These are phyloP conservation scores for Cryptococcus sp. DNA, from an alignment of 1,284 basidiomycete species.

Conservation along the genomic window DNA sequence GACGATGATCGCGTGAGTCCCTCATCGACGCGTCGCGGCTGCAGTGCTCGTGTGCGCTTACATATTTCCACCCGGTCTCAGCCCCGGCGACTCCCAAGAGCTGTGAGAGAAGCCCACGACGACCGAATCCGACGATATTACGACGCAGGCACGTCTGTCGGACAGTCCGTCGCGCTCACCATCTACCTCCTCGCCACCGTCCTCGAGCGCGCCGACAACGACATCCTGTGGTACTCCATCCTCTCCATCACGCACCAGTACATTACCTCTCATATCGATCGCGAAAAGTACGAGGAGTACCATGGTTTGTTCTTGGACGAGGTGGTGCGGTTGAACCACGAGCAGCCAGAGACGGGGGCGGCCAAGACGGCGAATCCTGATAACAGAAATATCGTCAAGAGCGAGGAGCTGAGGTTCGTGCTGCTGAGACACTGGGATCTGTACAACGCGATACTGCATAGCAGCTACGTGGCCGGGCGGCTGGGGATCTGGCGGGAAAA, in stretches of 20 bases:
- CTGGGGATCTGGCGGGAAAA: constrained; percentile 95
- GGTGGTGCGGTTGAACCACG: constrained; percentile 79
- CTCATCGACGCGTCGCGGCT: not conserved
- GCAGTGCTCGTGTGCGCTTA: not conserved
- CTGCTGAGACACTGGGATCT: constrained; percentile 96
- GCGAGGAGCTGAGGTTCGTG: constrained; percentile 87
- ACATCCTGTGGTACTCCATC: constrained; percentile 92
- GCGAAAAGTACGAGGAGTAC: constrained; percentile 76
- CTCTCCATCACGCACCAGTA: constrained; percentile 94
- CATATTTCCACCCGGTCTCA: constrained; percentile 12
- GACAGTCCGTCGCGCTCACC: constrained; percentile 83
- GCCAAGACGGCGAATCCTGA: constrained; percentile 54
- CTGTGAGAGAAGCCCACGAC: constrained; percentile 64
- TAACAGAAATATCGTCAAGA: constrained; percentile 71
- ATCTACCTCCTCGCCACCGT: constrained; percentile 86
- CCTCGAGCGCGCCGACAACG: constrained; percentile 86
- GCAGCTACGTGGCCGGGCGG: constrained; percentile 90
- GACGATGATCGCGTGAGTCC: constrained; percentile 30
- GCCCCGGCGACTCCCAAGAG: constrained; percentile 60
- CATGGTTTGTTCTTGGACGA: constrained; percentile 79
- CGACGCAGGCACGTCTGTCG: constrained; percentile 75
- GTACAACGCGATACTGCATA: constrained; percentile 97
- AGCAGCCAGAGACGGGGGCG: constrained; percentile 34
- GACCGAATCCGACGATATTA: constrained; percentile 76
- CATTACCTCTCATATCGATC: constrained; percentile 77